Conservation (phyloP, 208 protist species). For the Wallacemonas sp. region DNA sequence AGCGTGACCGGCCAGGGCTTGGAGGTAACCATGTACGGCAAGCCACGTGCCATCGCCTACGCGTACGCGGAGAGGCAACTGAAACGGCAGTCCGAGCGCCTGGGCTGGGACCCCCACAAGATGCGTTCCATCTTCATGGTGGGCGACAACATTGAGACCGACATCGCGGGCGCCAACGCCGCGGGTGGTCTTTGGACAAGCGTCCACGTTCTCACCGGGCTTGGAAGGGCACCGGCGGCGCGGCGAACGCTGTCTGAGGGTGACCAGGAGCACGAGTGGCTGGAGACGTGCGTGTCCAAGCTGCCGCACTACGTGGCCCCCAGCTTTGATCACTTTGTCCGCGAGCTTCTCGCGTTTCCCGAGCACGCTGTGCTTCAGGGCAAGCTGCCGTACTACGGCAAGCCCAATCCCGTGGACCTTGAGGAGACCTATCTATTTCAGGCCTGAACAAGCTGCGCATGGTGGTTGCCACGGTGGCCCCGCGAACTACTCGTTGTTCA, state of each 20-base stretch:
- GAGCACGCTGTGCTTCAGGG: constrained; percentile 63
- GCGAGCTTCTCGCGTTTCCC: constrained; percentile 79
- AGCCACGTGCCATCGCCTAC: constrained; percentile 83
- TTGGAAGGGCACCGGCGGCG: constrained; percentile 55
- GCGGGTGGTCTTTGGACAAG: constrained; percentile 63
- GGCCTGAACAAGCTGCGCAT: background rate
- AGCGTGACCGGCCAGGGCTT: constrained; percentile 73
- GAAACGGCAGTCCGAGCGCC: constrained; percentile 15
- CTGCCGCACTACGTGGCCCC: constrained; percentile 85
- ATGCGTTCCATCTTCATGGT: constrained; percentile 84
- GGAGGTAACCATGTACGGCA: constrained; percentile 73
- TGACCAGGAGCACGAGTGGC: constrained; percentile 73
- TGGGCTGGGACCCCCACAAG: constrained; percentile 61
- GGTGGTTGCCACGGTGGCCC: too few species aligned
- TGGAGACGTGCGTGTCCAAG: constrained; percentile 47
- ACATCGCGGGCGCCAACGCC: constrained; percentile 85
- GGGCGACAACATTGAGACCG: constrained; percentile 84
- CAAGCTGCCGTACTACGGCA: constrained; percentile 60
- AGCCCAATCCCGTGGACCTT: constrained; percentile 78
- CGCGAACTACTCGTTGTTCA: too few species aligned
- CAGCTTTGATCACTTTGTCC: constrained; percentile 87
- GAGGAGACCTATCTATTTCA: constrained; percentile 62
- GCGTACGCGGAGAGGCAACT: constrained; percentile 71
- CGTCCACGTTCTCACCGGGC: constrained; percentile 80
- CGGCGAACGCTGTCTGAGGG: constrained; percentile 48